phyloP scores from a whole-genome alignment of 2,329 filamentous ascomycete species.

The Uncinocarpus reesii region DNA sequence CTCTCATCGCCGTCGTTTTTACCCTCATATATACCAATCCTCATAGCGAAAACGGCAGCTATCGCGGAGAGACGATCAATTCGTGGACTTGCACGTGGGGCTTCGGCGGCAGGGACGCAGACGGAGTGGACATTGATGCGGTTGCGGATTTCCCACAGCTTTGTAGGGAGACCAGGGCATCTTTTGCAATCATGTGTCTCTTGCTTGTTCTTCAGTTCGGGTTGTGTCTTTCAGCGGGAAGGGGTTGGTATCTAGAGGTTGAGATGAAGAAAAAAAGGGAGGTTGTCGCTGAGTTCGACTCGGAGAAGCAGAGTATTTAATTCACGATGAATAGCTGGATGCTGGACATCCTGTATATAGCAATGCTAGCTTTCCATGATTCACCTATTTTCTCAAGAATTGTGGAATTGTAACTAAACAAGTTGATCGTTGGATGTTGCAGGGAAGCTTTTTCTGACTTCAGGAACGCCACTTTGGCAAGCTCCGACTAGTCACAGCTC shows the following conservation, averaged over 20 bases:
- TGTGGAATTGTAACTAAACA: too few relatives aligned
- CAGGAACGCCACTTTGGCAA: too few relatives aligned
- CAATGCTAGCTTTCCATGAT: too few relatives aligned
- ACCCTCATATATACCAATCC: constrained; percentile 24
- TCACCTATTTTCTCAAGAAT: too few relatives aligned
- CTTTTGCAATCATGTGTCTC: constrained; percentile 28
- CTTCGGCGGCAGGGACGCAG: constrained; percentile 14
- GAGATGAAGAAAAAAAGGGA: constrained; percentile 14
- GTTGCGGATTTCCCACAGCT: constrained; percentile 32
- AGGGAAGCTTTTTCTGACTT: too few relatives aligned
- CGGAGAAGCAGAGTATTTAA: constrained; percentile 3
- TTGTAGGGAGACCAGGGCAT: constrained; percentile 30
- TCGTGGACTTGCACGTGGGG: constrained; percentile 37
- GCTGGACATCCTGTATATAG: not conserved
- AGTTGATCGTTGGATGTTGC: too few relatives aligned
- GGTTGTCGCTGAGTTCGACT: not conserved
- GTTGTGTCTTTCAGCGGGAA: constrained; percentile 25
- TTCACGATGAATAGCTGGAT: too few relatives aligned
- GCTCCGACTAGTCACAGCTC: too few relatives aligned
- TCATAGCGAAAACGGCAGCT: constrained; percentile 24
- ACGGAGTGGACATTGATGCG: constrained; percentile 18
- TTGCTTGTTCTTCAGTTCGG: constrained; percentile 29
- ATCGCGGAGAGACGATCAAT: constrained; percentile 29
- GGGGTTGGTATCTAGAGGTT: constrained; percentile 25
- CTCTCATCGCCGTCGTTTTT: constrained; percentile 27